Base-by-base conservation (phyloP, 2,329 filamentous ascomycete genomes). In the Scleromitrula shiraiana region DNA sequence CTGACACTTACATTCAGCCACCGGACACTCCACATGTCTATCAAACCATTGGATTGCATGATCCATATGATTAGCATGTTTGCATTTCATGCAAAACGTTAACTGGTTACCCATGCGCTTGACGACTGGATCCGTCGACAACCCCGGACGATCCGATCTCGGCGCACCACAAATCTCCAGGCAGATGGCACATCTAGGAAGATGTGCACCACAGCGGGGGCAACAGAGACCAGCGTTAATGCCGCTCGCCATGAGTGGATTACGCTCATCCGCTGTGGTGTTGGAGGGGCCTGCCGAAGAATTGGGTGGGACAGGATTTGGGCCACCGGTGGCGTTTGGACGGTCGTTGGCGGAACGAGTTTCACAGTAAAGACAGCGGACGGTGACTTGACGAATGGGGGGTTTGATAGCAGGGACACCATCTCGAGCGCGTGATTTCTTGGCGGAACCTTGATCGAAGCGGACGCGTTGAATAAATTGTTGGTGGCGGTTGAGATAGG, bases 351-450 rank as follows among this genome's bases (percentile, higher is more conserved):
- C 68, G 20, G 74, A 75, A 61, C 78, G 73, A 27, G 76, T 73
- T 58, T 85, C 81, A 67, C 87, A 93, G 67, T 87, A 86, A 40
- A 84, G 75, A 66, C 87, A 93, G 39, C 85, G 78, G 41, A 93
- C 75, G 4, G 83, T 80, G 45, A 91, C 78, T 65, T 88, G 85
- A 26, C 82, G 72, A 2, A 78, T 78, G 0, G 82, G 75, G 1
- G 82, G 76, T 49, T 78, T 79, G 54, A 85, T 74, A 7, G 77
- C 75, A n/a, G 77, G 77, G 7, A 68, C 65, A 33, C 83, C 83
- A 45, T 80, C 75, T 45, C 78, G 77, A 49, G 82, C 78, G 56
- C 68, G 66, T 40, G 82, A 83, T 56, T 77, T 77, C 54, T 80
- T 79, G 20, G 83, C 87, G 60, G 85, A 85, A 62, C 86, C 82